phyloP scores from a whole-genome alignment of 2,329 filamentous ascomycete genomes.

The Penicillium oxalicum region DNA sequence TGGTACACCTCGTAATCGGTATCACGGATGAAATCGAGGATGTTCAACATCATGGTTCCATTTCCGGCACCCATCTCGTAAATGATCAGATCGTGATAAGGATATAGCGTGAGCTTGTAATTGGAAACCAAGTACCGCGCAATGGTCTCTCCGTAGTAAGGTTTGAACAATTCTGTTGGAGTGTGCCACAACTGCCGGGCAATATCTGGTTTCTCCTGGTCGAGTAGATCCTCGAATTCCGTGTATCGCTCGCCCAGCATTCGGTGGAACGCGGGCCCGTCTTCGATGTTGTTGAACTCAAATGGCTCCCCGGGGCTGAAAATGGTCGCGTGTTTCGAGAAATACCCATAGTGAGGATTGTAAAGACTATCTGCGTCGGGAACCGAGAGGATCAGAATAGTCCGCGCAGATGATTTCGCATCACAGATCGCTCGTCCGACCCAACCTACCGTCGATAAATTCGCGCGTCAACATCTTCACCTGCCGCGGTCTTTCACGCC shows the following conservation, averaged over 20 bases:
- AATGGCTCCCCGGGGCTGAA: conserved; percentile 91
- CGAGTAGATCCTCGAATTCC: conserved; percentile 82
- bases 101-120: conserved; percentile 89
- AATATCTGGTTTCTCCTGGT: conserved; percentile 63
- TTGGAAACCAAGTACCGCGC: conserved; percentile 94
- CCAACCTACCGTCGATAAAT: conserved; percentile 79
- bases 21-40: conserved; percentile 90
- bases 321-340: conserved; percentile 92
- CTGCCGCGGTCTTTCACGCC: conserved; percentile 69
- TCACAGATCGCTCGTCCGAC: background rate
- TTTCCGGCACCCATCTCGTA: conserved; percentile 99
- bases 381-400: conserved; percentile 4
- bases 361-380: conserved; percentile 71
- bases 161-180: conserved; percentile 91
- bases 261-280: conserved; percentile 78
- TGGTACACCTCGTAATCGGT: conserved; percentile 87
- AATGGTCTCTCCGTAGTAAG: conserved; percentile 94
- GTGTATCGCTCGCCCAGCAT: conserved; percentile 74
- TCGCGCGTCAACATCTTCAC: conserved; percentile 97
- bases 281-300: conserved; percentile 71
- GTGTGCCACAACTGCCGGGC: conserved; percentile 96
- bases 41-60: conserved; percentile 96
- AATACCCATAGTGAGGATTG: conserved; percentile 92
- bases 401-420: no score
- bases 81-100: conserved; percentile 93